These are phyloP conservation scores for Hydrangea macrophylla DNA, from an alignment of 148 eudicot species.

Conservation along the genomic window DNA sequence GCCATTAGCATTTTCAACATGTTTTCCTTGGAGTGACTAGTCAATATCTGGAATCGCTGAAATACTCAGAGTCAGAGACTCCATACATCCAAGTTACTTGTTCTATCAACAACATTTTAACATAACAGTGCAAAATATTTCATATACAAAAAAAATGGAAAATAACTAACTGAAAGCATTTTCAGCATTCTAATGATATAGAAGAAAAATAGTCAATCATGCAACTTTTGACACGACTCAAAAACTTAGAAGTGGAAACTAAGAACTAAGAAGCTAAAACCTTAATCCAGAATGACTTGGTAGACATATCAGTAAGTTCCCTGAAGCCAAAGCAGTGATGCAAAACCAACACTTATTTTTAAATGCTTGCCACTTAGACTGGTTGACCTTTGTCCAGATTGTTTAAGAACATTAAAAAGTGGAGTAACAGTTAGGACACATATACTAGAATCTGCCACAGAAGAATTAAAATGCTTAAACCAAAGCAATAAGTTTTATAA, in stretches of 20 bases:
- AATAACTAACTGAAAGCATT: not conserved
- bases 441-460: not conserved
- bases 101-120: not conserved
- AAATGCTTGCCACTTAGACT: not conserved
- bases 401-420: not conserved
- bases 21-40: not conserved
- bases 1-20: not conserved
- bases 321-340: not conserved
- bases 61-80: not conserved
- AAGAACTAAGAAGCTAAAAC: no score
- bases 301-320: not conserved
- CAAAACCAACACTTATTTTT: not conserved
- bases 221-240: not conserved
- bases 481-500: no score
- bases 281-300: no score
- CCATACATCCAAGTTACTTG: not conserved
- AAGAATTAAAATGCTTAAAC: no score
- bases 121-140: no score
- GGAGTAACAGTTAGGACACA: not conserved
- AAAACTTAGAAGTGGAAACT: no score
- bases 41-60: not conserved
- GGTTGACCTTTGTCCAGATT: not conserved
- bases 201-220: not conserved
- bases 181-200: not conserved
- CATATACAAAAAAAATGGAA: no score